Evolutionary conservation across 1,284 basidiomycete genomes (phyloP).

Genomic region (Cutaneotrichosporon spelunceum): DNA sequence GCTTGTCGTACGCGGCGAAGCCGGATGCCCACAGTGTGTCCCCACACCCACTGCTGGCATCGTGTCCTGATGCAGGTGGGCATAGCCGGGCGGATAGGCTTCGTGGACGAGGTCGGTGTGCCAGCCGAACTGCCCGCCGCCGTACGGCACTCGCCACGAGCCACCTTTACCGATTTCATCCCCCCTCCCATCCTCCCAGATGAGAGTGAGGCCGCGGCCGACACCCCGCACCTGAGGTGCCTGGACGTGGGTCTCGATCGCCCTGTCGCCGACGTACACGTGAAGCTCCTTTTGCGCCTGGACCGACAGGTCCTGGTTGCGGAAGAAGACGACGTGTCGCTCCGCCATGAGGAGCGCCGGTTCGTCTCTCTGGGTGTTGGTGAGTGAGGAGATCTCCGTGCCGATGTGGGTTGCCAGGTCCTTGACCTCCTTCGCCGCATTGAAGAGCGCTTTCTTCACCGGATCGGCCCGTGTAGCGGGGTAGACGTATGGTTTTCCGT

Average conservation of each 20-base stretch:
- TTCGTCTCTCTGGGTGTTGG: conserved; percentile 40
- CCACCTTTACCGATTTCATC: conserved; percentile 3
- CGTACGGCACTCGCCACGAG: conserved; percentile 23
- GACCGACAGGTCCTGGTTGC: conserved; percentile 38
- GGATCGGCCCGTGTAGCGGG: conserved; percentile 39
- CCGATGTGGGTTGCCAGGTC: conserved; percentile 39
- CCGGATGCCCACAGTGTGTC: conserved; percentile 49
- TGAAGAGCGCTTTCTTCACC: conserved; percentile 44
- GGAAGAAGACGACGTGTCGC: conserved; percentile 38
- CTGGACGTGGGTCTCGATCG: conserved; percentile 64
- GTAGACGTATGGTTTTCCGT: conserved; percentile 31
- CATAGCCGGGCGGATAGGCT: conserved; percentile 65
- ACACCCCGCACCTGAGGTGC: conserved; percentile 43
- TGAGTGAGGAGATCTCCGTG: conserved; percentile 36
- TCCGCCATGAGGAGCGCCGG: conserved; percentile 39
- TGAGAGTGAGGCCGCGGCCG: conserved; percentile 20
- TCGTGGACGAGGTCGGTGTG: conserved; percentile 67
- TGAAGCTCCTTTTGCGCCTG: conserved; percentile 33
- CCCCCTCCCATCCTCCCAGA: conserved; percentile 26
- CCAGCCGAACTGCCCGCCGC: conserved; percentile 58
- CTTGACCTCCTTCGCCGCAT: conserved; percentile 37
- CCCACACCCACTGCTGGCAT: conserved; percentile 52
- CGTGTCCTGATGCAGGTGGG: conserved; percentile 52
- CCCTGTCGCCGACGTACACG: conserved; percentile 36
- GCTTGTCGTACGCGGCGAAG: conserved; percentile 53